These are phyloP conservation scores for Pichia norvegensis DNA, from an alignment of 1,139 yeast species.

Conservation along the genomic window DNA sequence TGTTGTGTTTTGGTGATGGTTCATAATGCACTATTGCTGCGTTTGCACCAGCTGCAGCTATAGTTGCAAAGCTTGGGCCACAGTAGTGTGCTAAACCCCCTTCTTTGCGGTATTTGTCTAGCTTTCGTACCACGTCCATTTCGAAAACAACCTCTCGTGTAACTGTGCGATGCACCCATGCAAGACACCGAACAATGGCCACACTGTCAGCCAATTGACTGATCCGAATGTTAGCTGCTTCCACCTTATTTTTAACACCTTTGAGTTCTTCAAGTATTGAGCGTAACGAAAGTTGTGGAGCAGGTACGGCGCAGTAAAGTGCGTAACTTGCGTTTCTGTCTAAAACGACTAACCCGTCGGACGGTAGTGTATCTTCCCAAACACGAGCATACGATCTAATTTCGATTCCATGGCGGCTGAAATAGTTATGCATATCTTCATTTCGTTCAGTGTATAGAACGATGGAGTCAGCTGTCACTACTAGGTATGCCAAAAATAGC, in stretches of 20 bases:
- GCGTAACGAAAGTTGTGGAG: conserved; percentile 19
- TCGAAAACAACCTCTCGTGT: conserved; percentile 34
- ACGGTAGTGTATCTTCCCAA: conserved; percentile 35
- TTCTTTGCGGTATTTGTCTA: conserved; percentile 27
- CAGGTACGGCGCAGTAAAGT: conserved; percentile 36
- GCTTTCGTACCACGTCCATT: conserved; percentile 40
- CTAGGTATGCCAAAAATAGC: conserved; percentile 41
- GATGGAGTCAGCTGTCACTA: conserved; percentile 31
- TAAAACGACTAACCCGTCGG: conserved; percentile 13
- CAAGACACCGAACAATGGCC: conserved; percentile 43
- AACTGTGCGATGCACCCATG: conserved; percentile 41
- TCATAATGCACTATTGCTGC: conserved; percentile 51
- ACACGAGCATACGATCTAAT: conserved; percentile 36
- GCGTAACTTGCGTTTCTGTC: conserved; percentile 44
- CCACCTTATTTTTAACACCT: conserved; percentile 41
- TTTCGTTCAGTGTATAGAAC: conserved; percentile 32
- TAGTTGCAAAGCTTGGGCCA: conserved; percentile 40
- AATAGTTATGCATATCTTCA: conserved; percentile 22
- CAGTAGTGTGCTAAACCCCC: background rate
- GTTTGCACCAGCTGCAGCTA: conserved; percentile 48
- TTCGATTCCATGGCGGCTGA: conserved; percentile 28
- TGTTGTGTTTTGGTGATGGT: conserved; percentile 37
- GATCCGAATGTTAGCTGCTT: conserved; percentile 39
- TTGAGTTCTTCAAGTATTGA: conserved; percentile 35
- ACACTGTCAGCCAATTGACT: conserved; percentile 52